Conservation (phyloP, 768 basidiomycete genomes). For the Tulasnella calospora region DNA sequence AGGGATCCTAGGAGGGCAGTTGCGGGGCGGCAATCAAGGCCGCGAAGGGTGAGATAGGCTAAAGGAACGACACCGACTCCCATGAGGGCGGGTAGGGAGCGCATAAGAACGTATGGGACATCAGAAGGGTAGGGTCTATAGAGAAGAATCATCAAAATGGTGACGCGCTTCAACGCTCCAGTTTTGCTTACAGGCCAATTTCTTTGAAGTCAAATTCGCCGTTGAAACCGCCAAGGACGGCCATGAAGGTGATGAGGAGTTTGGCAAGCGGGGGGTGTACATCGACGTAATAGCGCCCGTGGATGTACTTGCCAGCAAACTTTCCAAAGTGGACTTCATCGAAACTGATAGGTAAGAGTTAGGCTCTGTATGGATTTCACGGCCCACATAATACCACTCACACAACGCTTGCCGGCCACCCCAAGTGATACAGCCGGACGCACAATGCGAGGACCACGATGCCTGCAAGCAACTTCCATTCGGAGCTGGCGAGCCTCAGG, state of each 20-base stretch:
- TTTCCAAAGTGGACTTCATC: constrained; percentile 99
- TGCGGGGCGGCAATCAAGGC: constrained; percentile 84
- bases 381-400: constrained; percentile 43
- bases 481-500: constrained; percentile 59
- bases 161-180: background rate
- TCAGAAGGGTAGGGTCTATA: constrained; percentile 65
- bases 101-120: constrained; percentile 96
- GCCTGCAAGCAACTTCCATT: constrained; percentile 67
- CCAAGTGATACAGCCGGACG: constrained; percentile 84
- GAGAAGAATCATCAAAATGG: background rate
- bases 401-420: constrained; percentile 88
- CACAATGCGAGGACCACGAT: constrained; percentile 63
- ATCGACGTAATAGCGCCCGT: constrained; percentile 85
- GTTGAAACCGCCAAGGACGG: constrained; percentile 79
- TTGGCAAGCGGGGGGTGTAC: constrained; percentile 98
- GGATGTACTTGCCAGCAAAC: constrained; percentile 91
- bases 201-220: constrained; percentile 97
- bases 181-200: constrained; percentile 72
- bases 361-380: constrained; percentile 2
- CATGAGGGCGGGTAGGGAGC: constrained; percentile 84
- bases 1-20: constrained; percentile 87
- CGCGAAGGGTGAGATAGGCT: constrained; percentile 88
- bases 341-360: constrained; percentile 52
- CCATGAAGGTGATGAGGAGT: constrained; percentile 87
- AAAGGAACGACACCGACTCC: constrained; percentile 87